phyloP scores from a whole-genome alignment of 2,329 filamentous ascomycete species.

The Claviceps sp. region DNA sequence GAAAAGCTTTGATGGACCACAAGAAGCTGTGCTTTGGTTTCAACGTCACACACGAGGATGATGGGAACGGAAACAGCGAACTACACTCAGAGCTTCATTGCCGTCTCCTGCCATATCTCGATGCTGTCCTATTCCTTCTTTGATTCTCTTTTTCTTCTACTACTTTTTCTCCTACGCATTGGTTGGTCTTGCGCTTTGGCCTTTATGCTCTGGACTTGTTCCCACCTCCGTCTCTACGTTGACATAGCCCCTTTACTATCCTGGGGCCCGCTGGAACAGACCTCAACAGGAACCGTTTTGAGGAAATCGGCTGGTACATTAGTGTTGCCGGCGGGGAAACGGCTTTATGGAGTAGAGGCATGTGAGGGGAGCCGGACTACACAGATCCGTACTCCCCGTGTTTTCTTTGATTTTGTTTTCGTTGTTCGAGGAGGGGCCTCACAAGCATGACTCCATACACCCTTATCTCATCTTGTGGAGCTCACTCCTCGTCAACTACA shows the following conservation, averaged over 20 bases:
- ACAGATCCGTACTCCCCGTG: neutral
- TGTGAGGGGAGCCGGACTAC: neutral
- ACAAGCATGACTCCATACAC: too few relatives aligned
- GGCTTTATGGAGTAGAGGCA: neutral
- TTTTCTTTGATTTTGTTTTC: neutral
- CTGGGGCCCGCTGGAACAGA: neutral
- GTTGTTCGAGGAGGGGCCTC: neutral
- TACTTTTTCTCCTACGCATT: neutral
- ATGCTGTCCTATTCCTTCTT: constrained; percentile 1
- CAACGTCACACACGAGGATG: constrained; percentile 5
- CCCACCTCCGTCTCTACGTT: too few relatives aligned
- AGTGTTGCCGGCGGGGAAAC: neutral
- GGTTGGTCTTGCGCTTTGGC: neutral
- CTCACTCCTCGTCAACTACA: too few relatives aligned
- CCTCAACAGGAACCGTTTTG: neutral
- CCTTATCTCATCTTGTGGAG: too few relatives aligned
- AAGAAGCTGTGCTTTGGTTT: constrained; percentile 14
- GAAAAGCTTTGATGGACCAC: constrained; percentile 15
- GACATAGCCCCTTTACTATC: too few relatives aligned
- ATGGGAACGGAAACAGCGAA: neutral
- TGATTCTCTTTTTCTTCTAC: constrained; percentile 5
- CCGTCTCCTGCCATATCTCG: constrained; percentile 9
- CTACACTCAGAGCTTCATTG: constrained; percentile 13
- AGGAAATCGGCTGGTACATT: neutral
- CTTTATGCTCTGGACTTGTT: neutral